Base-by-base conservation (phyloP, 2,329 filamentous ascomycete species). In the Fusarium acutatum region DNA sequence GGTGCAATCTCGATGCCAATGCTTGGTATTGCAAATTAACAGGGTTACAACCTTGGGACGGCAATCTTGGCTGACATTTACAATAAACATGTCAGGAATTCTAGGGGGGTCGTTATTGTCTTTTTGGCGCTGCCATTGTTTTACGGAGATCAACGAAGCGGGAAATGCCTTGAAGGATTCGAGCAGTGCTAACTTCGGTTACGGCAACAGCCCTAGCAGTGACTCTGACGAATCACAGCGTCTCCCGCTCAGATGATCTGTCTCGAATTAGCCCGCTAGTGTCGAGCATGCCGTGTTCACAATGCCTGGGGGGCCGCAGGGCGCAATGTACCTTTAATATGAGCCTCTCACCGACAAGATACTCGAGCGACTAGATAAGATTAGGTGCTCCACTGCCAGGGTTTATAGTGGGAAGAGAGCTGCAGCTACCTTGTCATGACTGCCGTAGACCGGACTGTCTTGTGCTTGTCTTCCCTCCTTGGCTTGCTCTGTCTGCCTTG, bases 301-400 rank as follows among this genome's bases (percentile, higher is more conserved):
- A 28, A 35, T 15, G 52, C 34, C 60, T 47, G 34, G 67, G 67
- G 67, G 62, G 67, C 43, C 40, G n/a, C 57, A 71, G 68, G 37
- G 38, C 43, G 20, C 56, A 67, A 68, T 41, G 64, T 67, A 66
- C 37, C 41, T 49, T 40, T 54, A 20, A n/a, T 37, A 37, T 37
- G 47, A 13, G 15, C 11, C 30, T 20, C 28, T 4, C 30, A 20
- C 13, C 24, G 13, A 24, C 32, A 20, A 22, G 54, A 43, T 67
- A 68, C 65, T 67, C 9, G 26, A 14, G 22, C 30, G 15, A 28
- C 35, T 52, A n/a, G 49, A 57, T 69, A 64, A 69, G 65, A 69
- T 69, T 64, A 69, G 65, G 34, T 43, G 47, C 44, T 46, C 67
- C 64, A 68, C 56, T 22, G 30, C 22, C 41, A n/a, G 64, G 57